These are phyloP conservation scores for Clohesyomyces aquaticus DNA, from an alignment of 495 filamentous ascomycete species.

Conservation along the genomic window DNA sequence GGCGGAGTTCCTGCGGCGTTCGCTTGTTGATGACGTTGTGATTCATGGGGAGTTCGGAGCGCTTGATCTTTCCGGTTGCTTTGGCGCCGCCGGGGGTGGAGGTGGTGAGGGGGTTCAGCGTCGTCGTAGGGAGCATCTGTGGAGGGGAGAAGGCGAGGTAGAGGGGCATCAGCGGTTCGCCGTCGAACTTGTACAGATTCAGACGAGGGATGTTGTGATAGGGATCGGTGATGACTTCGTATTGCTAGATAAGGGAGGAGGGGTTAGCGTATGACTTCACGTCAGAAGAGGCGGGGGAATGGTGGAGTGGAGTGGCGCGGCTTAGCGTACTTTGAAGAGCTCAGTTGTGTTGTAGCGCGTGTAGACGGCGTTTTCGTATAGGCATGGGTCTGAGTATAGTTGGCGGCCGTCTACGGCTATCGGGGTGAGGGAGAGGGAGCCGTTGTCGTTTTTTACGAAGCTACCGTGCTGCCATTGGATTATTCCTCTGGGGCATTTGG, in stretches of 20 bases:
- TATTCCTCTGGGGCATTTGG: slow-evolving; percentile 67
- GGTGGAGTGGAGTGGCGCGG: neutral
- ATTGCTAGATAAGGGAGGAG: slow-evolving; percentile 55
- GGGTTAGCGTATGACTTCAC: slow-evolving; percentile 35
- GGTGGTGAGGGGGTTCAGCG: slow-evolving; percentile 61
- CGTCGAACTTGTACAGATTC: slow-evolving; percentile 67
- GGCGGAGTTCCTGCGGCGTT: slow-evolving; percentile 54
- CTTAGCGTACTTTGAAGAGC: slow-evolving; percentile 60
- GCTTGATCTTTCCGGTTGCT: slow-evolving; percentile 47
- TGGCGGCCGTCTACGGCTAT: slow-evolving; percentile 74
- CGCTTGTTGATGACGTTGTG: slow-evolving; percentile 51
- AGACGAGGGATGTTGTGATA: slow-evolving; percentile 68
- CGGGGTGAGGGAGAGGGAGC: slow-evolving; percentile 64
- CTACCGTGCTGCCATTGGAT: slow-evolving; percentile 82
- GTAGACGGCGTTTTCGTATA: slow-evolving; percentile 57
- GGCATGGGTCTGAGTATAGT: slow-evolving; percentile 69
- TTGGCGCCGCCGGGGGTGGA: slow-evolving; percentile 47
- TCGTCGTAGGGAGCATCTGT: slow-evolving; percentile 74
- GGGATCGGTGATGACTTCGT: slow-evolving; percentile 62
- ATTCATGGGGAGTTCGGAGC: slow-evolving; percentile 49
- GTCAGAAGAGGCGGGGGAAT: neutral
- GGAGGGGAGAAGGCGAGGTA: slow-evolving; percentile 71
- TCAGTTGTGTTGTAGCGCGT: slow-evolving; percentile 73
- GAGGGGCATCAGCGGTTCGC: slow-evolving; percentile 71
- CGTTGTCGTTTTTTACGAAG: slow-evolving; percentile 59